A percentile compares a stretch with the other conserved stretches of the same genome.
Evolutionary conservation across 495 filamentous ascomycete species (phyloP).

Genomic region (Elasticomyces elasticus): DNA sequence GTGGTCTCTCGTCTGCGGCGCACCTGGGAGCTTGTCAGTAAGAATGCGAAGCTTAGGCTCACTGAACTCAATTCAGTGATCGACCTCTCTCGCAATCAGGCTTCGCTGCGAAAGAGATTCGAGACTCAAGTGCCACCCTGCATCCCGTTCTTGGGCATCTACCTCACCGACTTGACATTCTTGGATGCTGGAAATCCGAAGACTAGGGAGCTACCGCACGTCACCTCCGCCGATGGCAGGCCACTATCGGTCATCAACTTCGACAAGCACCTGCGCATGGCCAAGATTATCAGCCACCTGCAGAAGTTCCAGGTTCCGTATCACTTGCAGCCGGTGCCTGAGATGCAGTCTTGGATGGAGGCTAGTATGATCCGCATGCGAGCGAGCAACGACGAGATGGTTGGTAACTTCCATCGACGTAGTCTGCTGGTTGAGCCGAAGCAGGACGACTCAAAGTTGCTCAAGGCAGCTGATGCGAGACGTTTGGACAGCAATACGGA

Average conservation of each 20-base stretch:
- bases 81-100: slow-evolving; percentile 83
- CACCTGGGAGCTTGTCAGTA: slow-evolving; percentile 86
- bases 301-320: slow-evolving; percentile 98
- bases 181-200: slow-evolving; percentile 90
- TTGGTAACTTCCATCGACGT: slow-evolving; percentile 73
- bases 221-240: slow-evolving; percentile 35
- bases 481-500: background rate
- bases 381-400: slow-evolving; percentile 64
- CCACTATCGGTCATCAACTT: slow-evolving; percentile 86
- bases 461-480: background rate
- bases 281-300: slow-evolving; percentile 87
- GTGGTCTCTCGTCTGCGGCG: slow-evolving; percentile 83
- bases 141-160: slow-evolving; percentile 93
- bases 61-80: slow-evolving; percentile 70
- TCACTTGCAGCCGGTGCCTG: slow-evolving; percentile 68
- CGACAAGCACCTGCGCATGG: slow-evolving; percentile 91
- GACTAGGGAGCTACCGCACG: slow-evolving; percentile 51
- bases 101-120: slow-evolving; percentile 76
- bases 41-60: slow-evolving; percentile 71
- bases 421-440: slow-evolving; percentile 75
- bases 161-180: slow-evolving; percentile 80
- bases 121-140: slow-evolving; percentile 86
- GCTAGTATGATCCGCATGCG: slow-evolving; percentile 73
- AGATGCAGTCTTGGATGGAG: slow-evolving; percentile 91
- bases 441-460: slow-evolving; percentile 35